phyloP scores from a whole-genome alignment of 192 early-diverging fungal genomes.

The Geranomyces variabilis region DNA sequence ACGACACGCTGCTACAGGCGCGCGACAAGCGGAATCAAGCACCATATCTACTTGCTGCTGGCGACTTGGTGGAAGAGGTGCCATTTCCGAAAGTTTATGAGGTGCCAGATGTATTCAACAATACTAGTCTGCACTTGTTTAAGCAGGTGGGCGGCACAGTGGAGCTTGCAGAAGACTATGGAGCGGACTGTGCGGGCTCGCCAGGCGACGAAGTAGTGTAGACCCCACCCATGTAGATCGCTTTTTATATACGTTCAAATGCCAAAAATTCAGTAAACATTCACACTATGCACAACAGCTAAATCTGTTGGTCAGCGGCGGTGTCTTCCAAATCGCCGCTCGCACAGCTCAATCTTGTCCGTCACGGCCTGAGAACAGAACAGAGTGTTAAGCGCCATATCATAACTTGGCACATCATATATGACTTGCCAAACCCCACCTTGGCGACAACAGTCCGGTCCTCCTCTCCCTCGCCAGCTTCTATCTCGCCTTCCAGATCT shows the following conservation, averaged over 20 bases:
- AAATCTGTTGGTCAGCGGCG: too few species aligned
- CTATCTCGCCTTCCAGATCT: conserved; percentile 21
- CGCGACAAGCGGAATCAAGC: neutral
- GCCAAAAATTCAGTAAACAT: too few species aligned
- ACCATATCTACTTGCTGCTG: conserved; percentile 20
- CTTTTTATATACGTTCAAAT: too few species aligned
- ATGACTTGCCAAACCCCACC: neutral
- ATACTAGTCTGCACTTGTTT: conserved; percentile 41
- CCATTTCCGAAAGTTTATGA: conserved; percentile 10
- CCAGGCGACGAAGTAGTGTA: too few species aligned
- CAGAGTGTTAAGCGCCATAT: too few species aligned
- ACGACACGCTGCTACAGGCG: conserved; percentile 10
- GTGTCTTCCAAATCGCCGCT: too few species aligned
- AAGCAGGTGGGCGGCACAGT: neutral
- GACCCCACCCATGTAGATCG: too few species aligned
- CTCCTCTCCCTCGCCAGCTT: neutral
- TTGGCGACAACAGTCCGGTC: neutral
- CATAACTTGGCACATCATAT: too few species aligned
- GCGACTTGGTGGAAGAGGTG: neutral
- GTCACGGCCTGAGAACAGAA: too few species aligned
- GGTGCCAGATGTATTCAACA: conserved; percentile 36
- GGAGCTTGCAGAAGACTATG: neutral
- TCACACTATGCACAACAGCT: too few species aligned
- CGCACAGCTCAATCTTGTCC: too few species aligned
- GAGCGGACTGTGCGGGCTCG: too few species aligned